phyloP scores from a whole-genome alignment of 768 basidiomycete genomes.

The Leccinum aurantiacum region DNA sequence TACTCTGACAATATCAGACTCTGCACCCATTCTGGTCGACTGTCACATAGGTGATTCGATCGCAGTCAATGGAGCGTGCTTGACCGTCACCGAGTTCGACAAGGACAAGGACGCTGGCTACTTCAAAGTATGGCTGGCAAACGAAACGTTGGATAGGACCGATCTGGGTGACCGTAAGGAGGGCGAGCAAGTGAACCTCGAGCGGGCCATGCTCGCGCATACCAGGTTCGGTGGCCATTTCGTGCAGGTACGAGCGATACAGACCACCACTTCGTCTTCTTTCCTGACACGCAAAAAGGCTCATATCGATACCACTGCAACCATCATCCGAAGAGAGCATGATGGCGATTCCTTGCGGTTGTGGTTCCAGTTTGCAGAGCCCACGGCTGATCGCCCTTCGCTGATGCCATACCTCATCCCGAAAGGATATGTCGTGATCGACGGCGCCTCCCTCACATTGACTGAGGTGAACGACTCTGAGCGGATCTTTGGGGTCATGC shows the following conservation, averaged over 20 bases:
- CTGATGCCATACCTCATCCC: conserved; percentile 82
- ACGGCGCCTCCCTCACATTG: conserved; percentile 91
- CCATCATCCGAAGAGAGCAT: conserved; percentile 54
- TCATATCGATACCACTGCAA: conserved; percentile 91
- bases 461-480: conserved; percentile 68
- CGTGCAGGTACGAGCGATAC: conserved; percentile 71
- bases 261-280: background rate
- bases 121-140: conserved; percentile 95
- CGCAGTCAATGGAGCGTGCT: conserved; percentile 81
- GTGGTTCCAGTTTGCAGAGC: conserved; percentile 70
- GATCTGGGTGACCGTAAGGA: conserved; percentile 82
- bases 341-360: conserved; percentile 92
- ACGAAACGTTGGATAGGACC: conserved; percentile 89
- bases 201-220: conserved; percentile 92
- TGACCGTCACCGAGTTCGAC: conserved; percentile 90
- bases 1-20: conserved; percentile 72
- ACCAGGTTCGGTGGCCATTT: conserved; percentile 95
- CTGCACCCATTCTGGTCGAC: conserved; percentile 75
- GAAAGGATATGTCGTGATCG: conserved; percentile 93
- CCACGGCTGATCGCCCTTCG: conserved; percentile 56
- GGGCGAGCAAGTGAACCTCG: conserved; percentile 85
- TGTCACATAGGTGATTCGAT: conserved; percentile 95
- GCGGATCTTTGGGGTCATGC: conserved; percentile 83
- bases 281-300: conserved; percentile 49
- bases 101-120: conserved; percentile 59